Percentiles rank a stretch among this genome's conserved stretches.
Evolutionary conservation across 176 grass and related monocot genomes (phyloP).

Genomic region (Carex parvula): DNA sequence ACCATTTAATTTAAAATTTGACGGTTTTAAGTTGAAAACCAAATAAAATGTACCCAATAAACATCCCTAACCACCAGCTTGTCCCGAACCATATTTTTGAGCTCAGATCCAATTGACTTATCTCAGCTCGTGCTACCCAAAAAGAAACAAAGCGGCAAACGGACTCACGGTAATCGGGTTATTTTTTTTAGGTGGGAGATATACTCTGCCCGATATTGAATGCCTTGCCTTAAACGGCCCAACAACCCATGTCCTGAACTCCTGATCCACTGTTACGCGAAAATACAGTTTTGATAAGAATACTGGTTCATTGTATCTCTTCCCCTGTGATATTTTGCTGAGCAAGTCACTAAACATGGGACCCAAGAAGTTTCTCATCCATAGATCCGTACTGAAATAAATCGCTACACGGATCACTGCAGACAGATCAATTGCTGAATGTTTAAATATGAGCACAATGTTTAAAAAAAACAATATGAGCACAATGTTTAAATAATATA

Average conservation of each 20-base stretch:
- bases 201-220: background rate
- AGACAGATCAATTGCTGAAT: background rate
- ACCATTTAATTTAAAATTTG: too few species aligned
- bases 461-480: background rate
- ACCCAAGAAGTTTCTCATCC: background rate
- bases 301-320: background rate
- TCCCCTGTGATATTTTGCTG: background rate
- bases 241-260: slow-evolving; percentile 3
- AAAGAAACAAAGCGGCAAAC: background rate
- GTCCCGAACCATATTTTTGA: too few species aligned
- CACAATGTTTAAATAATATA: background rate
- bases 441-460: too few species aligned
- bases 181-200: slow-evolving; percentile 7
- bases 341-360: background rate
- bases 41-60: too few species aligned
- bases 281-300: background rate
- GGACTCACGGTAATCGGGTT: background rate
- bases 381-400: background rate
- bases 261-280: background rate
- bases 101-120: too few species aligned
- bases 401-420: background rate
- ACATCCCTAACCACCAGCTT: too few species aligned
- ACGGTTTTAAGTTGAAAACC: too few species aligned
- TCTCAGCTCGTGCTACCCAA: too few species aligned
- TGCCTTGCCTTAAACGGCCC: background rate